Conservation (phyloP, 148 eudicot species). For the Tetragonia tetragonoides region DNA sequence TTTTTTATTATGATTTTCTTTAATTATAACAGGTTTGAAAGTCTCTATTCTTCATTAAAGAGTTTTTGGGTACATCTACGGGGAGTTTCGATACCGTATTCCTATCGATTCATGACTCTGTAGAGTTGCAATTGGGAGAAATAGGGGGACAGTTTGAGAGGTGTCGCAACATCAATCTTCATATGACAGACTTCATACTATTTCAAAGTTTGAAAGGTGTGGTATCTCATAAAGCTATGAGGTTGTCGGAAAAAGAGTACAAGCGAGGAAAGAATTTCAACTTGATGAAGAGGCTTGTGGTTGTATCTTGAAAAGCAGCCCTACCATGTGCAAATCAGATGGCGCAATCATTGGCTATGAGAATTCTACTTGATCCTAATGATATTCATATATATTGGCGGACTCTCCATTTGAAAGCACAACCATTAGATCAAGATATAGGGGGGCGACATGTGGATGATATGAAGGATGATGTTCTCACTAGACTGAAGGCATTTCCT, state of each 20-base stretch:
- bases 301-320: neutral
- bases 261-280: neutral
- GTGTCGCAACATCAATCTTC: no score
- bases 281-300: neutral
- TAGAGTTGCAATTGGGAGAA: no score
- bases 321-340: conserved; percentile 7
- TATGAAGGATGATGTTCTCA: neutral
- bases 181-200: neutral
- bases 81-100: no score
- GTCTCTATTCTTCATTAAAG: no score
- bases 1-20: no score
- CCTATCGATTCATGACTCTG: no score
- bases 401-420: neutral
- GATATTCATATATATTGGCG: neutral
- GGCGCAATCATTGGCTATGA: neutral
- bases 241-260: neutral
- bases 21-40: no score
- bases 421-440: no score
- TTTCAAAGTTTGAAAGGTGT: neutral
- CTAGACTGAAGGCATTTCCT: neutral
- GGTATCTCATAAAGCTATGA: neutral
- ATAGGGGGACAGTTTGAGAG: no score
- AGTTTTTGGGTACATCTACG: no score
- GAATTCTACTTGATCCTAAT: neutral
- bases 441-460: neutral